Conservation (phyloP, 192 early-diverging fungal species). For the Coemansia guatemalensis region DNA sequence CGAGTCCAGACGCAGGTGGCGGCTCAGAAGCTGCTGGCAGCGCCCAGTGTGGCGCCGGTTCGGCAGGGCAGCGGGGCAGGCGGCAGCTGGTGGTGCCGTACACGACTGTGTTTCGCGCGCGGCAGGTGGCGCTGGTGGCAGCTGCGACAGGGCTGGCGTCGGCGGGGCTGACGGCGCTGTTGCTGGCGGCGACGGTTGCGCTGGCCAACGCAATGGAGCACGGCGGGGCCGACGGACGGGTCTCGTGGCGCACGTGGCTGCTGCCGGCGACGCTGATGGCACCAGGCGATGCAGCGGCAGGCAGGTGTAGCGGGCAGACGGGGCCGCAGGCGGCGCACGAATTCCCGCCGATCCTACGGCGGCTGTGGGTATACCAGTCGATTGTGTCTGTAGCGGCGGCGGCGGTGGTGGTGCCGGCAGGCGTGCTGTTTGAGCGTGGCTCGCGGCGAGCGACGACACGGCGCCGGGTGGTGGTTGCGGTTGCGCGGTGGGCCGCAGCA, state of each 20-base stretch:
- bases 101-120: slow-evolving; percentile 34
- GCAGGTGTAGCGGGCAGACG: not conserved
- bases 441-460: slow-evolving; percentile 26
- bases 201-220: slow-evolving; percentile 52
- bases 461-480: slow-evolving; percentile 22
- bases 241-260: slow-evolving; percentile 49
- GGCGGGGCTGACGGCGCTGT: slow-evolving; percentile 29
- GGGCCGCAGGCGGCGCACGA: slow-evolving; percentile 45
- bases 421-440: slow-evolving; percentile 40
- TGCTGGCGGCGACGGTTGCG: slow-evolving; percentile 35
- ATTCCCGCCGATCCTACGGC: slow-evolving; percentile 45
- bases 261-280: slow-evolving; percentile 39
- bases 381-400: slow-evolving; percentile 26
- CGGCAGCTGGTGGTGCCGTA: slow-evolving; percentile 36
- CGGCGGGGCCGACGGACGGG: slow-evolving; percentile 22
- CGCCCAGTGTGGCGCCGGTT: not conserved
- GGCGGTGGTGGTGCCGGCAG: slow-evolving; percentile 29
- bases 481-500: slow-evolving; percentile 21
- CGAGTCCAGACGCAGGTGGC: not conserved
- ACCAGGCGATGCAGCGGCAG: slow-evolving; percentile 19
- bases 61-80: not conserved
- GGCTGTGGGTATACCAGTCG: slow-evolving; percentile 52
- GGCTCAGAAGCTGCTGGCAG: not conserved
- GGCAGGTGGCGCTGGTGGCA: slow-evolving; percentile 37
- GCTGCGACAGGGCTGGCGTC: slow-evolving; percentile 37